phyloP scores from a whole-genome alignment of 2,329 filamentous ascomycete genomes.

The Talaromyces sp. region DNA sequence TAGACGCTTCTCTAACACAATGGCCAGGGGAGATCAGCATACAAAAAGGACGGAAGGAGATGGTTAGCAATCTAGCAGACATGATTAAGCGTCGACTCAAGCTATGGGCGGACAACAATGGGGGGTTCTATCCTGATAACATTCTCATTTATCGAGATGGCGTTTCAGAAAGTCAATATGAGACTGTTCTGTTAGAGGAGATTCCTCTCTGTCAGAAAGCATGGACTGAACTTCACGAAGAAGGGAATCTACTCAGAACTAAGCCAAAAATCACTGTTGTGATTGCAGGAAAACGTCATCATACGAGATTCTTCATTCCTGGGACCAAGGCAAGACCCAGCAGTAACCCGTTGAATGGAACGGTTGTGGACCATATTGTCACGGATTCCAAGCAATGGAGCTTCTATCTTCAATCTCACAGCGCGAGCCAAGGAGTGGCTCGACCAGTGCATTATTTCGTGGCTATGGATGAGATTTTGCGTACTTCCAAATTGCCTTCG shows the following conservation, averaged over 20 bases:
- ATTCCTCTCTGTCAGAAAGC: constrained; percentile 53
- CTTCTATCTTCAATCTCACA: constrained; percentile 78
- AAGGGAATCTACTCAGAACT: constrained; percentile 40
- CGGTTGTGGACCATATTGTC: constrained; percentile 77
- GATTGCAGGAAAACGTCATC: constrained; percentile 81
- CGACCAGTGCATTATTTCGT: constrained; percentile 82
- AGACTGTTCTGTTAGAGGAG: constrained; percentile 63
- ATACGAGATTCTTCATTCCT: constrained; percentile 82
- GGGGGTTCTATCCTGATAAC: constrained; percentile 56
- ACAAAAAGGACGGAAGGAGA: constrained; percentile 63
- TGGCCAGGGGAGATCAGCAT: constrained; percentile 69
- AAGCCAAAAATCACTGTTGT: constrained; percentile 65
- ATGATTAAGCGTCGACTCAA: constrained; percentile 62
- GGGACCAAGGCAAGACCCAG: constrained; percentile 50
- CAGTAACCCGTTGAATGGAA: constrained; percentile 68
- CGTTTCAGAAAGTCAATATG: constrained; percentile 81
- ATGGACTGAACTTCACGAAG: constrained; percentile 56
- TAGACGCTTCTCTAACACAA: constrained; percentile 65
- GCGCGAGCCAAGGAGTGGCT: constrained; percentile 74
- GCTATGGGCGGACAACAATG: constrained; percentile 59
- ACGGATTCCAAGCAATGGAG: constrained; percentile 72
- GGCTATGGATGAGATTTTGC: constrained; percentile 63
- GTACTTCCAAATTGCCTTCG: neutral
- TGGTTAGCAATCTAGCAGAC: constrained; percentile 58
- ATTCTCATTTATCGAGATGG: constrained; percentile 85